Evolutionary conservation across 2,329 filamentous ascomycete genomes (phyloP), one percentile per base, ranked within the genome.

Genomic region (Orbilia quercus): DNA sequence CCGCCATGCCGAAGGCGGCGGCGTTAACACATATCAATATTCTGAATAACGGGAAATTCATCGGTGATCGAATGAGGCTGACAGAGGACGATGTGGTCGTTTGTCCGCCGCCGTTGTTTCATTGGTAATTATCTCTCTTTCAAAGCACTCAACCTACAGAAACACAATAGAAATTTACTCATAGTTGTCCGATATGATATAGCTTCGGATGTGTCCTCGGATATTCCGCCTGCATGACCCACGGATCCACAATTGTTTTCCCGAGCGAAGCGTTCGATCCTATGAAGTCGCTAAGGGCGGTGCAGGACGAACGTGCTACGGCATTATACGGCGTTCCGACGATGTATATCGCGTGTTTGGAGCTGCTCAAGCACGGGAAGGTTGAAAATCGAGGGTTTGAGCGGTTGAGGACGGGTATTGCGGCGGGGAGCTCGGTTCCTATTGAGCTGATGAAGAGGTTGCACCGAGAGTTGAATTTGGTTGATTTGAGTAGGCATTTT

Each of bases 141-240:
- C 1, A 44, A 25, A 12, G 12, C n/a, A n/a, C 7, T 12, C n/a
- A n/a, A n/a, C n/a, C n/a, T n/a, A n/a, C n/a, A n/a, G n/a, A n/a
- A n/a, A n/a, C n/a, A n/a, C n/a, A n/a, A n/a, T n/a, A n/a, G 34
- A 12, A 53, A 7, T 34, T 22, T 38, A 7, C 2, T 31, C 4
- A 31, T 9, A 4, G 28, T 31, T 4, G 9, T 5, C 9, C 28
- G 28, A 9, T 31, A 40, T n/a, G 14, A 58, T 82, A 79, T 82
- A 98, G 95, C 82, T 98, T 98, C 80, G 95, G 95, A 59, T 89
- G 86, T 78, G 90, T 97, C 6, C 83, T 98, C 0, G 94, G 95
- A n/a, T 96, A 95, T 82, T 96, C 97, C 91, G 94, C 95, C 0
- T 95, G 92, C 0, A 92, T 91, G 0, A 96, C 93, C 0, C 88